These are phyloP conservation scores for Protomyces gravidus DNA, from an alignment of 1,139 yeast genomes.

Conservation along the genomic window DNA sequence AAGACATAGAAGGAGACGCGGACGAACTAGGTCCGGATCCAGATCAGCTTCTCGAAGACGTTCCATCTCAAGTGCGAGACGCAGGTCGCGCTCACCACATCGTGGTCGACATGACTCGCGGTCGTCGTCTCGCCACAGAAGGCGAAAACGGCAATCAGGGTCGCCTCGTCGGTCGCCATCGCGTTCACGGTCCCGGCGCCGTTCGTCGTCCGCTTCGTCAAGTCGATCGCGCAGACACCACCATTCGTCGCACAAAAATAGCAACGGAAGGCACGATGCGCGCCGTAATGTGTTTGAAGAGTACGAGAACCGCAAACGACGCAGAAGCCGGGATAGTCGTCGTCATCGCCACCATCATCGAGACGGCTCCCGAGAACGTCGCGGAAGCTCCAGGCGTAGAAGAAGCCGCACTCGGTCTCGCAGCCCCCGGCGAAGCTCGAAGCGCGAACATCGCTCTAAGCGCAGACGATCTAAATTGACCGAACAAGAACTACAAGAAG, in stretches of 20 bases:
- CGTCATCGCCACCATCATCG: not conserved
- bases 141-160: too few species aligned
- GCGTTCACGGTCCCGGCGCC: not conserved
- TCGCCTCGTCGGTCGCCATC: not conserved
- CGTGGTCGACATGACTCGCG: too few species aligned
- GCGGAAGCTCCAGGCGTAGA: not conserved
- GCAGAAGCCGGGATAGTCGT: not conserved
- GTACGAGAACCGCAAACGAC: not conserved
- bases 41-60: too few species aligned
- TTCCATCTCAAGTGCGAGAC: not conserved
- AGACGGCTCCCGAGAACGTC: not conserved
- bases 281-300: not conserved
- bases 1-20: not conserved
- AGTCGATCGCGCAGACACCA: not conserved
- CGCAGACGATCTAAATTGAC: not conserved
- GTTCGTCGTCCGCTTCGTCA: not conserved
- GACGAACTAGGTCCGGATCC: not conserved
- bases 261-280: not conserved
- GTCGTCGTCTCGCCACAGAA: too few species aligned
- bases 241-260: not conserved
- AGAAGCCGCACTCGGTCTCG: not conserved
- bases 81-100: not conserved
- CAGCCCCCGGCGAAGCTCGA: not conserved
- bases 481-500: not conserved
- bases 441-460: not conserved